Base-by-base conservation (phyloP, 2,329 filamentous ascomycete species). In the Talaromyces funiculosus region DNA sequence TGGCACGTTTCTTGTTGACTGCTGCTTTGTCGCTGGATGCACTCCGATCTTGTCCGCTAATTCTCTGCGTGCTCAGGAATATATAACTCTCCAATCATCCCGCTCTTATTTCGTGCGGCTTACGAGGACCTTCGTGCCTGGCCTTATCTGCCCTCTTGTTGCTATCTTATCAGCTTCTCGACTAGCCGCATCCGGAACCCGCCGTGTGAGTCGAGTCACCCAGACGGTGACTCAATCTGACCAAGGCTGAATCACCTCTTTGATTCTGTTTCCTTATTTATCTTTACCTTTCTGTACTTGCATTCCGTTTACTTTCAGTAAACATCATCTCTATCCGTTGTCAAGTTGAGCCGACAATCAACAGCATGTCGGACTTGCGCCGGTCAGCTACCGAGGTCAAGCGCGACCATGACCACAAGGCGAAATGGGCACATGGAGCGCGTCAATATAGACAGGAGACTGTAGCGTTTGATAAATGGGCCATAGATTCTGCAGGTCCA, bases 321-420 rank as follows among this genome's bases (percentile, higher is more conserved):
- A 40, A 40, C 14, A n/a, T 38, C 51, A 35, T 40, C 24, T 40
- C 16, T 7, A 10, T 26, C 1, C 20, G 35, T 38, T 16, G 10
- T 51, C 29, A 16, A 20, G 29, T 18, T n/a, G 45, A 51, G 45
- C 26, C n/a, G 29, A 33, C 42, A 20, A 22, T 20, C 42, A 59
- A 55, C 20, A 14, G 33, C 42, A 61, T 61, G 59, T 55, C 59
- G 22, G 83, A 86, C 69, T 76, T 85, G 64, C 82, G 83, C 69
- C 79, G 78, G 71, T 74, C 73, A 65, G 77, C 81, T 68, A 80
- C 80, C 68, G 80, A 82, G 66, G 80, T 65, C 63, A 74, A 76
- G 61, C 70, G 75, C 31, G 67, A 69, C 60, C 69, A 75, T 61
- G 69, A 74, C 62, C 73, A 73, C 59, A 75, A 73, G 62, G 69